Base-by-base conservation (phyloP, 2,329 filamentous ascomycete genomes). In the Xylariomycetidae sp. region DNA sequence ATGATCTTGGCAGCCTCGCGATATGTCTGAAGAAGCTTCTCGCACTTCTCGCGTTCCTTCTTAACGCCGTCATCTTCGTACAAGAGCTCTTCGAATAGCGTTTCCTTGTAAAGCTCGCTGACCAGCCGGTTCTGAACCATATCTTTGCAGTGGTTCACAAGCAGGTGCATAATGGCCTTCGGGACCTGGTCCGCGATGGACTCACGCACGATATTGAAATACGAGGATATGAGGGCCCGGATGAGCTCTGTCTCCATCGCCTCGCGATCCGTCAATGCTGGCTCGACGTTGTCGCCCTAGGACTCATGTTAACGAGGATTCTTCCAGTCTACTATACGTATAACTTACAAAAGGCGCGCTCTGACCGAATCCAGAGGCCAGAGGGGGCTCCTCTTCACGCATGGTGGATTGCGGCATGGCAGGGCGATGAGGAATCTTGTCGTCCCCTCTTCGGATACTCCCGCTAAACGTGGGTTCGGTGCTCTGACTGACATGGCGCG, bases 141-240 rank as follows among this genome's bases (percentile, higher is more conserved):
- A 48, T 98, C 92, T 61, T 96, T 95, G 65, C 86, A 94, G 68
- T 95, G 86, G 63, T 98, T 98, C 56, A 98, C 92, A 20, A 98
- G 76, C 29, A 98, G 76, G 59, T 98, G 92, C 92, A 98, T 98
- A 49, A 98, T 84, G 5, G 92, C 92, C 67, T 98, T 98, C 47
- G 92, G 92, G 9, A 98, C 92, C 64, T 96, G 90, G 58, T 98
- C 92, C 27, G 90, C 90, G 51, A 95, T 95, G n/a, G 87, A 90
- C 64, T 98, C 92, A 43, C 92, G 85, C 29, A 98, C 92, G 53
- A 98, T 98, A 60, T 95, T 94, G 71, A 98, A 98, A 70, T 98
- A 98, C 1, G 89, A 95, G 19, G 86, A 94, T 59, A 98, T 98
- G 36, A 98, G 76, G 29, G 89, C 85, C 29, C 90, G 84, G 58